Evolutionary conservation across 1,139 yeast genomes (phyloP).

Genomic region (Protomyces inundatus): DNA sequence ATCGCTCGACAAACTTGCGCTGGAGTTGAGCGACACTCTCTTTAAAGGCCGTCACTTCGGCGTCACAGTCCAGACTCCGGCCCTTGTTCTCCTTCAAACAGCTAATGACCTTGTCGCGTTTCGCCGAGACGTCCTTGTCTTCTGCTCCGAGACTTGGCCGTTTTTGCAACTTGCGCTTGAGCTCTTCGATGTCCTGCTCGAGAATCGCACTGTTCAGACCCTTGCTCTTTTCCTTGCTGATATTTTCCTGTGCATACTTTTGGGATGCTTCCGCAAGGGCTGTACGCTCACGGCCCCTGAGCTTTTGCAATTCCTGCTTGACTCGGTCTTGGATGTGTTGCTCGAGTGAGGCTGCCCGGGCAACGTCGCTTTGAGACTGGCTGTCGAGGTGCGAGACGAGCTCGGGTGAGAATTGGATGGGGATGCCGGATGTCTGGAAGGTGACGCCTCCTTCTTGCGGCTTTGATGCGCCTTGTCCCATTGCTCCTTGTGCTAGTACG

Average conservation of each 20-base stretch:
- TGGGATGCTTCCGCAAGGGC: conserved; percentile 53
- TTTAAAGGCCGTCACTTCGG: conserved; percentile 69
- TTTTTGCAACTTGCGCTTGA: conserved; percentile 12
- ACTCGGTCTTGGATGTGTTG: conserved; percentile 74
- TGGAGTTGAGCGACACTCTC: conserved; percentile 20
- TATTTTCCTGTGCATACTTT: conserved; percentile 37
- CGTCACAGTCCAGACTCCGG: conserved; percentile 79
- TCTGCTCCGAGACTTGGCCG: conserved; percentile 1
- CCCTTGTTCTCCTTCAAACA: conserved; percentile 68
- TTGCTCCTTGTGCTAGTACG: background rate
- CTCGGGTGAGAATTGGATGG: conserved; percentile 5
- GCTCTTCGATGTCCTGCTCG: conserved; percentile 19
- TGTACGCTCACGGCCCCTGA: conserved; percentile 56
- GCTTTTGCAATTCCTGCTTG: conserved; percentile 55
- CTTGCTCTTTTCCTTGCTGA: conserved; percentile 41
- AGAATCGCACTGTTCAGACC: conserved; percentile 16
- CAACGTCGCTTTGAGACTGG: background rate
- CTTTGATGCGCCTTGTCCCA: conserved; percentile 17
- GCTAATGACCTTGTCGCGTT: conserved; percentile 44
- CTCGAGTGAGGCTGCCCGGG: conserved; percentile 66
- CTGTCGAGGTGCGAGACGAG: background rate
- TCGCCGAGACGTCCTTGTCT: conserved; percentile 48
- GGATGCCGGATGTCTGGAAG: conserved; percentile 14
- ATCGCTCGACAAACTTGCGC: conserved; percentile 11
- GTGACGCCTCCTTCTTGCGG: conserved; percentile 6